phyloP scores from a whole-genome alignment of 2,329 filamentous ascomycete genomes.

The Colletotrichum simmondsii region DNA sequence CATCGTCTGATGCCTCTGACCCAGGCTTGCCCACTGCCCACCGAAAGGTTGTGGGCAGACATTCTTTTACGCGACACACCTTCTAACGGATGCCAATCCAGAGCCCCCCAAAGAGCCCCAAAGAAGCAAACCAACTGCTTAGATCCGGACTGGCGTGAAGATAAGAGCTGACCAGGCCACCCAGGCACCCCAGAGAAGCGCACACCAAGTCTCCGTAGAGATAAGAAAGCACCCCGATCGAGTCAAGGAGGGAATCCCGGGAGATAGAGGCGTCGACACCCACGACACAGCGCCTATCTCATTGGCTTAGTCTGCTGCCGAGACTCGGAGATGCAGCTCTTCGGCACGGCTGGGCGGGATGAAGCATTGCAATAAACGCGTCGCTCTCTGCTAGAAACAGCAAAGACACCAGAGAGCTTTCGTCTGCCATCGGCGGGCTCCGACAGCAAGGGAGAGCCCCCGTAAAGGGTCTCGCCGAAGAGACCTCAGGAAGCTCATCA shows the following conservation, averaged over 20 bases:
- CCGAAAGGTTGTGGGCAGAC: slow-evolving; percentile 12
- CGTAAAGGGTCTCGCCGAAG: slow-evolving; percentile 11
- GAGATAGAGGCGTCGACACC: slow-evolving; percentile 13
- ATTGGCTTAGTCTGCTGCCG: slow-evolving; percentile 24
- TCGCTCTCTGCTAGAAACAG: background rate
- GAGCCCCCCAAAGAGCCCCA: background rate
- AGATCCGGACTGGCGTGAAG: slow-evolving; percentile 1
- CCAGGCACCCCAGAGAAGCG: background rate
- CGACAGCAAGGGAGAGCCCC: background rate
- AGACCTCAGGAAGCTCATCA: background rate
- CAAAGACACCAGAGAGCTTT: background rate
- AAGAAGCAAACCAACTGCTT: background rate
- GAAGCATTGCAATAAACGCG: background rate
- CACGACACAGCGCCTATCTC: background rate
- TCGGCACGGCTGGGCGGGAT: background rate
- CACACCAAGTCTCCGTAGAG: slow-evolving; percentile 12
- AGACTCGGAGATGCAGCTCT: slow-evolving; percentile 25
- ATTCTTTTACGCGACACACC: background rate
- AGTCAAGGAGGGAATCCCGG: slow-evolving; percentile 1
- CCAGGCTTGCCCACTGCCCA: background rate
- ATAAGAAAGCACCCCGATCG: slow-evolving; percentile 24
- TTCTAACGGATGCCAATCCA: background rate
- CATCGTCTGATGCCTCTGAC: background rate
- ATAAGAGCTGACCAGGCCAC: slow-evolving; percentile 17
- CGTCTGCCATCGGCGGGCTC: slow-evolving; percentile 25